A percentile compares a stretch with the other conserved stretches of the same genome.
phyloP scores from a whole-genome alignment of 139 green algal species.

The Chlamydomonas eustigma region DNA sequence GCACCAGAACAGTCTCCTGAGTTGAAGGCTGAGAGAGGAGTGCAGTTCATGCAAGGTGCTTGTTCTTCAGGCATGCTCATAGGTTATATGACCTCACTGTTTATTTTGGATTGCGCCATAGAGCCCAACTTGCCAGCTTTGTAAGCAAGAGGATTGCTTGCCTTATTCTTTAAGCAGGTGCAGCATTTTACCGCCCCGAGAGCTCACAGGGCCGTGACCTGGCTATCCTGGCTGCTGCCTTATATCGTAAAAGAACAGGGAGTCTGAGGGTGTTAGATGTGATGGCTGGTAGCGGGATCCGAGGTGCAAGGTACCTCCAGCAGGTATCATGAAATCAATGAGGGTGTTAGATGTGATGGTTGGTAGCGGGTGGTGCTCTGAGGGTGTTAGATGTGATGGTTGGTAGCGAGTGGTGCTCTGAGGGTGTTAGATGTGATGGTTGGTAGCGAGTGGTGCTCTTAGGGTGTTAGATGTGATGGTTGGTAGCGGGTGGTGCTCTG shows the following conservation, averaged over 20 bases:
- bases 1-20: background rate
- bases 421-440: too few relatives aligned
- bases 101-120: too few relatives aligned
- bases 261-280: slow-evolving; percentile 55
- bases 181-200: slow-evolving; percentile 58
- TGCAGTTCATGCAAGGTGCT: slow-evolving; percentile 4
- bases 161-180: slow-evolving; percentile 4
- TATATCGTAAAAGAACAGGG: slow-evolving; percentile 24
- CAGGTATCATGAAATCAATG: too few relatives aligned
- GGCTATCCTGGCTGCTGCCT: slow-evolving; percentile 46
- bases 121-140: too few relatives aligned
- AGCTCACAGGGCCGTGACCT: slow-evolving; percentile 55
- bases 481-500: too few relatives aligned
- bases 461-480: too few relatives aligned
- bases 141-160: background rate
- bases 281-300: slow-evolving; percentile 55
- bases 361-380: too few relatives aligned
- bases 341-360: slow-evolving; percentile 63
- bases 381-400: too few relatives aligned
- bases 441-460: too few relatives aligned
- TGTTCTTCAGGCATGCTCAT: background rate
- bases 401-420: too few relatives aligned
- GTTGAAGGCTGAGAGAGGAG: slow-evolving; percentile 4
- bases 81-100: background rate
- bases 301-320: slow-evolving; percentile 50